A percentile compares a stretch with the other conserved stretches of the same genome.
Evolutionary conservation across 2,329 filamentous ascomycete species (phyloP).

Genomic region (Coniochaeta sp.): DNA sequence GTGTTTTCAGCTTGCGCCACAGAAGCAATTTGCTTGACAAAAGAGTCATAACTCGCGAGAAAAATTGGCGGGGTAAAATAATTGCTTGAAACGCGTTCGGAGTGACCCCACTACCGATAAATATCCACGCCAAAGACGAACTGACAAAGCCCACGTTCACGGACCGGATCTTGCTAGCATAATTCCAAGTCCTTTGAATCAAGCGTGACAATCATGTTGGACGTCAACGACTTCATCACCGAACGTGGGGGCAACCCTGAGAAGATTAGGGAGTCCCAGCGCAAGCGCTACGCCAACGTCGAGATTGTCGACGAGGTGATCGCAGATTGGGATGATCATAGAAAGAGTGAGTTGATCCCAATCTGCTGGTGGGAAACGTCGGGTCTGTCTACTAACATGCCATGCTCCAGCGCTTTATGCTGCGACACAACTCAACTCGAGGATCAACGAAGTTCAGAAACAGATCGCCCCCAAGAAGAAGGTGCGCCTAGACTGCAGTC

Average conservation of each 20-base stretch:
- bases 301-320: constrained; percentile 89
- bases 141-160: not conserved
- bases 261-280: constrained; percentile 86
- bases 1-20: not conserved
- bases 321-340: constrained; percentile 75
- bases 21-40: not conserved
- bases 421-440: constrained; percentile 65
- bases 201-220: not conserved
- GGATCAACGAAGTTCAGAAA: constrained; percentile 86
- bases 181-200: not conserved
- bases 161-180: not conserved
- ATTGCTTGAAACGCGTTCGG: not conserved
- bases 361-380: not conserved
- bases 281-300: constrained; percentile 70
- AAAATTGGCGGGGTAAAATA: constrained; percentile 1
- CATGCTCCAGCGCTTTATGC: constrained; percentile 14
- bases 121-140: not conserved
- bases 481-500: constrained; percentile 29
- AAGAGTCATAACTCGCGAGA: not conserved
- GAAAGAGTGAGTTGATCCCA: constrained; percentile 40
- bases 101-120: not conserved
- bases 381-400: not conserved
- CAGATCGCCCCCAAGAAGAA: constrained; percentile 90
- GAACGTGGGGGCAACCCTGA: constrained; percentile 90
- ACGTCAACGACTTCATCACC: constrained; percentile 21